phyloP scores from a whole-genome alignment of 352 stramenopile species.

The Globisporangium echinulatum region DNA sequence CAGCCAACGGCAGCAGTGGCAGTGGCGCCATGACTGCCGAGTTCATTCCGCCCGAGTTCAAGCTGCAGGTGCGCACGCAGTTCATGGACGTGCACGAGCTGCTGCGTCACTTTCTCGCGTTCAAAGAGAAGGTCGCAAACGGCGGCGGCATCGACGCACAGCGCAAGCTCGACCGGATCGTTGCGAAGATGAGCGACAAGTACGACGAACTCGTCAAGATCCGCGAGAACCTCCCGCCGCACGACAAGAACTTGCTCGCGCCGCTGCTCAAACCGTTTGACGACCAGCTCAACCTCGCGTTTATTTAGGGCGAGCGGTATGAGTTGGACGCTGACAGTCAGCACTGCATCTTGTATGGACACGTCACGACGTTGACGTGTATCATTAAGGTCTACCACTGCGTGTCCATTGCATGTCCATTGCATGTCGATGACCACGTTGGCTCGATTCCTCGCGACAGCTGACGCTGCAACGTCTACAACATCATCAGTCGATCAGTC shows the following conservation, averaged over 20 bases:
- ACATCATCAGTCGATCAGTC: no score
- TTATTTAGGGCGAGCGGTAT: conserved; percentile 45
- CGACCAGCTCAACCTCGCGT: conserved; percentile 83
- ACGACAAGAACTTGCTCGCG: conserved; percentile 78
- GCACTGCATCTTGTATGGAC: no score
- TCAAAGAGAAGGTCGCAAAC: conserved; percentile 64
- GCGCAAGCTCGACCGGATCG: conserved; percentile 77
- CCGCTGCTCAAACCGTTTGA: conserved; percentile 81
- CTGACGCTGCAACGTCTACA: no score
- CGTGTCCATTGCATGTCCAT: no score
- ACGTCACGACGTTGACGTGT: no score
- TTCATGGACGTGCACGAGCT: conserved; percentile 83
- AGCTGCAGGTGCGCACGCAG: conserved; percentile 82
- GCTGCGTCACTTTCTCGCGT: conserved; percentile 78
- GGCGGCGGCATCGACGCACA: conserved; percentile 47
- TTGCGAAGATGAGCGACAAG: conserved; percentile 85
- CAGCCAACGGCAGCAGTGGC: conserved; percentile 26
- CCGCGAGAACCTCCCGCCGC: conserved; percentile 66
- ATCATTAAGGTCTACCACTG: no score
- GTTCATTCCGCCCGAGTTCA: conserved; percentile 81
- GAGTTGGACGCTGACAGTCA: no score
- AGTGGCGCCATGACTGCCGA: conserved; percentile 51
- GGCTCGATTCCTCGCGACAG: no score
- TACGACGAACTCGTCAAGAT: conserved; percentile 84
- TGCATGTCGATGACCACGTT: no score